A percentile compares a stretch with the other conserved stretches of the same genome.
Conservation (phyloP, 2,329 filamentous ascomycete genomes). For the Diaporthe humulicola region DNA sequence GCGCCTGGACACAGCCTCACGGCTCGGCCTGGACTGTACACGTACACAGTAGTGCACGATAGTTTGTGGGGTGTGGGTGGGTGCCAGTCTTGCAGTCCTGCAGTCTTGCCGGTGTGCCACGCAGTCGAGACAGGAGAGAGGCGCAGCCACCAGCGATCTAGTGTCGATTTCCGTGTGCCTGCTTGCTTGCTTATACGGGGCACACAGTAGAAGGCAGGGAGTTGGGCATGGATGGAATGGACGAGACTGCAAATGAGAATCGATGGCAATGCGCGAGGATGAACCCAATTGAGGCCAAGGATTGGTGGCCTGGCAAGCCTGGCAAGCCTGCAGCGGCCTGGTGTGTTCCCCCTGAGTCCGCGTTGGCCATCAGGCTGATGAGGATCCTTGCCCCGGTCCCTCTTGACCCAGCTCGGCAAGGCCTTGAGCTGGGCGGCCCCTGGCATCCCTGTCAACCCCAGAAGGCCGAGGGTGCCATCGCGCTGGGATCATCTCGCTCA, state of each 20-base stretch:
- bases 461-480: conserved; percentile 19
- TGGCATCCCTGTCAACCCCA: conserved; percentile 7
- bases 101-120: not conserved
- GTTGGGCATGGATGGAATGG: not conserved
- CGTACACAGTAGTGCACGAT: not conserved
- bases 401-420: conserved; percentile 11
- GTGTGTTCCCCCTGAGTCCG: conserved; percentile 1
- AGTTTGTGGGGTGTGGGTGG: not conserved
- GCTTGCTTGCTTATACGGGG: not conserved
- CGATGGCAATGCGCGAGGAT: not conserved
- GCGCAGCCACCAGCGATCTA: conserved; percentile 17
- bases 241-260: conserved; percentile 8
- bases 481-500: conserved; percentile 39
- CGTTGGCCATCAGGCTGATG: not conserved
- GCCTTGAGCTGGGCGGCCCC: not conserved
- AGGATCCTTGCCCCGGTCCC: conserved; percentile 12
- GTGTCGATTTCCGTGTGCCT: not conserved
- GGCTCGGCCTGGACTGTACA: conserved; percentile 10
- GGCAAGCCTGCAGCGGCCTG: not conserved
- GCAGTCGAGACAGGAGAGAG: conserved; percentile 24
- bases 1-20: conserved; percentile 19
- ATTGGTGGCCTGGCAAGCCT: not conserved
- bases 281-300: conserved; percentile 7
- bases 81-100: no score
- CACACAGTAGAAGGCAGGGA: not conserved